These are phyloP conservation scores for Cercospora janseana DNA, from an alignment of 2,329 filamentous ascomycete genomes.

Conservation along the genomic window DNA sequence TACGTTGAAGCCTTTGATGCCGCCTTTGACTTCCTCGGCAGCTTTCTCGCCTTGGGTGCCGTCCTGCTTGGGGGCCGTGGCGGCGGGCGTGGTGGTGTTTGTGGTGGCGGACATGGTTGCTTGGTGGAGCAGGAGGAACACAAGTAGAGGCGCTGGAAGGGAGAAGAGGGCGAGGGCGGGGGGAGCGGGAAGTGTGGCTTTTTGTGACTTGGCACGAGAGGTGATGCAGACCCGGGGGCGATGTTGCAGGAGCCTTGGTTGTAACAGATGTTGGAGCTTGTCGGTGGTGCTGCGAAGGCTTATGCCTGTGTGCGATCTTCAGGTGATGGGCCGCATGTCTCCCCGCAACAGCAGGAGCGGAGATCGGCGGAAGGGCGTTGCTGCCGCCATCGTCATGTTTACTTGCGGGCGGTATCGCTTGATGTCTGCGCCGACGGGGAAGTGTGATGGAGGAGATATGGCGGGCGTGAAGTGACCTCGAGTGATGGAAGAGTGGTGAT, in stretches of 20 bases:
- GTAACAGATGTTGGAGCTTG: not conserved
- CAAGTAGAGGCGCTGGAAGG: not conserved
- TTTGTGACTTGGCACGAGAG: not conserved
- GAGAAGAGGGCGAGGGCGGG: not conserved
- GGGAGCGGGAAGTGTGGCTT: not conserved
- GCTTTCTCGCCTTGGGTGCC: conserved; percentile 27
- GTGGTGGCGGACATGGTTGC: conserved; percentile 8
- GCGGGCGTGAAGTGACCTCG: not conserved
- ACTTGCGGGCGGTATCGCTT: not conserved
- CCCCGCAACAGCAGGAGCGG: not conserved
- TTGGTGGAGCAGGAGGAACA: conserved; percentile 6
- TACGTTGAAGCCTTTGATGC: conserved; percentile 29
- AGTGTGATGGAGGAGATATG: not conserved
- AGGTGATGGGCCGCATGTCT: not conserved
- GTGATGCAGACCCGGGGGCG: conserved; percentile 3
- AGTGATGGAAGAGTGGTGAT: not conserved
- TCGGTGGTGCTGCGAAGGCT: not conserved
- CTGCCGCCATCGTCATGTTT: not conserved
- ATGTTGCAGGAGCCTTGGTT: not conserved
- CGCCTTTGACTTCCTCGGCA: conserved; percentile 30
- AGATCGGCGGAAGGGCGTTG: not conserved
- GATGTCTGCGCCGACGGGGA: not conserved
- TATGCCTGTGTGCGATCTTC: not conserved
- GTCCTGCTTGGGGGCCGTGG: conserved; percentile 19
- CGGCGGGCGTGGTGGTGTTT: conserved; percentile 9